Base-by-base conservation (phyloP, 768 basidiomycete species). In the Tulasnella sp. region DNA sequence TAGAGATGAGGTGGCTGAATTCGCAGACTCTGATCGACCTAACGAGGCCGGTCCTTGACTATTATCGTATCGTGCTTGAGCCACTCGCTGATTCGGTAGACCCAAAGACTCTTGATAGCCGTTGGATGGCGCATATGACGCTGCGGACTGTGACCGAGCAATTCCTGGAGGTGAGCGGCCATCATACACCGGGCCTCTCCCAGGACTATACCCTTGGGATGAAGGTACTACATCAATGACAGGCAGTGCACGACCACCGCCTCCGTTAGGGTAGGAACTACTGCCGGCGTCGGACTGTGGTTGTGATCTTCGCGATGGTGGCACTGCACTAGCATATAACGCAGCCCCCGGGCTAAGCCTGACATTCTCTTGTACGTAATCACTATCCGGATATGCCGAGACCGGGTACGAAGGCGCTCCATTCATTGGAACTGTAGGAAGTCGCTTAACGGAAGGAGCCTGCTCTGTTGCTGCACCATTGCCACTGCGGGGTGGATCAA, bases 161-260 rank as follows among this genome's bases (percentile, higher is more conserved):
- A 29, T 34, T 3, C 50, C 50, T 30, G 50, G 19, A n/a, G 23
- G 29, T n/a, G 52, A 32, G 52, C 52, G 32, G 24, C 52, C 52
- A 34, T 53, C 41, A 21, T 21, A 34, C 34, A 29, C 19, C 19
- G 51, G 26, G 29, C 7, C 34, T 38, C 34, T 38, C 34, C 34
- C 34, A 38, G 34, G 15, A 15, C 52, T 34, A 30, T 32, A 53
- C 5, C 52, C 52, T 32, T 53, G 32, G 5, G 41, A 27, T 38
- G 58, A 29, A 49, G 21, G 58, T 17, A 47, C 58, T 19, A 59
- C 58, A 38, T 59, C 58, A 48, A 50, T 59, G 58, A 59, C 47
- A 59, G 58, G 58, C 2, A 59, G 45, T 27, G 32, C 48, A 38
- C 34, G 34, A 15, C 34, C 34, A 38, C 34, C 15, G 34, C 34